Percentiles rank a stretch among this genome's conserved stretches.
phyloP scores from a whole-genome alignment of 768 basidiomycete genomes.

The Asterophora parasitica region DNA sequence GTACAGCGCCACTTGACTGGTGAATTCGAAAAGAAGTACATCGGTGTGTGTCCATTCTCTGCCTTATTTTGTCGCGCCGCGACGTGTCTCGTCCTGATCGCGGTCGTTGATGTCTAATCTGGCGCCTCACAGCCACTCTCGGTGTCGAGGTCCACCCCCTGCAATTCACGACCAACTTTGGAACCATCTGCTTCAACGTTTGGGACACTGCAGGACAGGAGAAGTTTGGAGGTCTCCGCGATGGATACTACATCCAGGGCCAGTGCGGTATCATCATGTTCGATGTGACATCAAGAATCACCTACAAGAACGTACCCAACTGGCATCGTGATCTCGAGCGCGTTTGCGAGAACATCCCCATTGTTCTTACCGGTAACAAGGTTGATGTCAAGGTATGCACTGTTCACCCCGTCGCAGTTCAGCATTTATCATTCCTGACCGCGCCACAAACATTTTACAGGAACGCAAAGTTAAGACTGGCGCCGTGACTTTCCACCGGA shows the following conservation, averaged over 20 bases:
- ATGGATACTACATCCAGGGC: constrained; percentile 95
- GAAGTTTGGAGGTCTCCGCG: constrained; percentile 98
- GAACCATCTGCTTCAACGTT: constrained; percentile 98
- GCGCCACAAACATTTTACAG: constrained; percentile 35
- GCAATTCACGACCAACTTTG: constrained; percentile 95
- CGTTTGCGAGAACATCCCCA: constrained; percentile 99
- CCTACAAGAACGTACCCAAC: constrained; percentile 99
- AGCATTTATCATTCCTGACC: constrained; percentile 7
- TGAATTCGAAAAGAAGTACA: constrained; percentile 99
- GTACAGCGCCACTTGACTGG: constrained; percentile 93
- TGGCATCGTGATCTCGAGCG: constrained; percentile 99
- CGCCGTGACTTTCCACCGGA: constrained; percentile 98
- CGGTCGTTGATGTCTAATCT: constrained; percentile 12
- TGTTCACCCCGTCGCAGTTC: background rate
- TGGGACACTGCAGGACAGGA: constrained; percentile 99
- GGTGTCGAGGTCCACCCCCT: constrained; percentile 99
- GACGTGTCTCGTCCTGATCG: constrained; percentile 14
- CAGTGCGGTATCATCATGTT: constrained; percentile 99
- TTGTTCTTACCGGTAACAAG: constrained; percentile 99
- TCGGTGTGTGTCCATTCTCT: constrained; percentile 54
- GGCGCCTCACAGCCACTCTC: constrained; percentile 72
- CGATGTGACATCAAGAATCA: constrained; percentile 98
- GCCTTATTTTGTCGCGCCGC: constrained; percentile 16
- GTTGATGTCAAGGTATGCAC: constrained; percentile 92
- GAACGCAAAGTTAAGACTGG: constrained; percentile 99